phyloP scores from a whole-genome alignment of 163 green algal species.

The Prototheca stagnorum region DNA sequence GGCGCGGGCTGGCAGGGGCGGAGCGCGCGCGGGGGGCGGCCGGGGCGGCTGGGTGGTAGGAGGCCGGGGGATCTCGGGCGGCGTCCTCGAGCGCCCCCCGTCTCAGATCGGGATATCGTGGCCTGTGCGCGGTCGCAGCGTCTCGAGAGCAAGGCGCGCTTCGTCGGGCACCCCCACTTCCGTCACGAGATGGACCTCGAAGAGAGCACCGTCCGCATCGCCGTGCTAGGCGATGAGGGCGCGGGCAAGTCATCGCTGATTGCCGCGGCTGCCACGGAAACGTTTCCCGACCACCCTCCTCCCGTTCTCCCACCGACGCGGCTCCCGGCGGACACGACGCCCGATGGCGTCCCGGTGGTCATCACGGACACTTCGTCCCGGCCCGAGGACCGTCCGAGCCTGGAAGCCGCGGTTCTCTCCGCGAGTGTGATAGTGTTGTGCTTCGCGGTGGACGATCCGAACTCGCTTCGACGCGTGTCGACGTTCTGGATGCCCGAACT shows the following conservation, averaged over 20 bases:
- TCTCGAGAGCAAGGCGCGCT: not conserved
- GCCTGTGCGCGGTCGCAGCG: not conserved
- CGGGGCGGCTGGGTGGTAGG: not conserved
- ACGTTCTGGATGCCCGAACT: conserved; percentile 58
- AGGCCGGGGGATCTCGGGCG: not conserved
- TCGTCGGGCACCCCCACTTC: not conserved
- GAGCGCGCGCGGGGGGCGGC: not conserved
- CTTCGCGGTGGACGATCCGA: conserved; percentile 26
- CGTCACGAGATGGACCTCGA: not conserved
- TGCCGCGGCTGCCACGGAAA: conserved; percentile 54
- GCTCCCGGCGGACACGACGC: conserved; percentile 56
- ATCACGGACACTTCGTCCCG: conserved; percentile 68
- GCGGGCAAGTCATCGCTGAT: conserved; percentile 69
- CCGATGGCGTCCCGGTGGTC: conserved; percentile 53
- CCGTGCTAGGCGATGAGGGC: conserved; percentile 55
- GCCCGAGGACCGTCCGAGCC: conserved; percentile 41
- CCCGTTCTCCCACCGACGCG: conserved; percentile 60
- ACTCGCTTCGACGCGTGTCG: conserved; percentile 42
- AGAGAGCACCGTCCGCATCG: conserved; percentile 29
- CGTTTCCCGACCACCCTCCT: conserved; percentile 49
- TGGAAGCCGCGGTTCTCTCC: conserved; percentile 43
- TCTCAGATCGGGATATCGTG: not conserved
- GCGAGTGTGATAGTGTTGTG: conserved; percentile 66
- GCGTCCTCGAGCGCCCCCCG: too few species aligned
- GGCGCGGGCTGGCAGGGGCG: not conserved